Evolutionary conservation across 2,329 filamentous ascomycete species (phyloP).

Genomic region (Dothistroma septosporum): DNA sequence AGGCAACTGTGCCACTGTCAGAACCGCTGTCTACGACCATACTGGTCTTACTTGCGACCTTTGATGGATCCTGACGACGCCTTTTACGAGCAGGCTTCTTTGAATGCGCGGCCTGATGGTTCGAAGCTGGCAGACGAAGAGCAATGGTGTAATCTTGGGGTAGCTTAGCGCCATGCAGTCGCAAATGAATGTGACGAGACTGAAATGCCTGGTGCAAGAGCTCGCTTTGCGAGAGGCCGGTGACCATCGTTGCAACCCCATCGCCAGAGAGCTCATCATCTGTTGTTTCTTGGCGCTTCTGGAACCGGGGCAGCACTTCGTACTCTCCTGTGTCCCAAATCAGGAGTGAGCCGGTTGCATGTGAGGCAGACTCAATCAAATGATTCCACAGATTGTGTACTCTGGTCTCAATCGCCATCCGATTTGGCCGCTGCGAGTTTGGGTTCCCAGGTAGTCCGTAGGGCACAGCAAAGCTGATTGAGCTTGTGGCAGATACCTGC

Average conservation of each 20-base stretch:
- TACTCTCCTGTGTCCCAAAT: conserved; percentile 48
- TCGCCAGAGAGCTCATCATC: conserved; percentile 34
- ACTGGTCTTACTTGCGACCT: conserved; percentile 2
- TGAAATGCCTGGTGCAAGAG: conserved; percentile 39
- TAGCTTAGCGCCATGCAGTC: conserved; percentile 40
- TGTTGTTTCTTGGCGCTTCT: conserved; percentile 26
- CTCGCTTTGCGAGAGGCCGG: conserved; percentile 30
- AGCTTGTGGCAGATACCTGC: conserved; percentile 65
- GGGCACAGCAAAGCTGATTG: conserved; percentile 53
- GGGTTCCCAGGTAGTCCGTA: conserved; percentile 44
- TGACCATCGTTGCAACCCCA: conserved; percentile 20
- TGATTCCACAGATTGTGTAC: conserved; percentile 46
- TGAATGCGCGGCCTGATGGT: conserved; percentile 30
- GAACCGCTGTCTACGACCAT: conserved; percentile 20
- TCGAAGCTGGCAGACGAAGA: conserved; percentile 37
- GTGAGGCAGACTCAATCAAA: conserved; percentile 42
- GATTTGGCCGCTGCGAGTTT: conserved; percentile 37
- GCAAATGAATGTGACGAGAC: conserved; percentile 38
- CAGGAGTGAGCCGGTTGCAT: conserved; percentile 42
- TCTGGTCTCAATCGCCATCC: conserved; percentile 45
- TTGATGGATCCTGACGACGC: conserved; percentile 23
- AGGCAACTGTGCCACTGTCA: conserved; percentile 10
- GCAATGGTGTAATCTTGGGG: conserved; percentile 40
- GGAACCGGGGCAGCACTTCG: conserved; percentile 33
- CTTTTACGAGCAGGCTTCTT: conserved; percentile 29